These are phyloP conservation scores for Chenopodium formosanum DNA, from an alignment of 148 eudicot genomes.

Conservation along the genomic window DNA sequence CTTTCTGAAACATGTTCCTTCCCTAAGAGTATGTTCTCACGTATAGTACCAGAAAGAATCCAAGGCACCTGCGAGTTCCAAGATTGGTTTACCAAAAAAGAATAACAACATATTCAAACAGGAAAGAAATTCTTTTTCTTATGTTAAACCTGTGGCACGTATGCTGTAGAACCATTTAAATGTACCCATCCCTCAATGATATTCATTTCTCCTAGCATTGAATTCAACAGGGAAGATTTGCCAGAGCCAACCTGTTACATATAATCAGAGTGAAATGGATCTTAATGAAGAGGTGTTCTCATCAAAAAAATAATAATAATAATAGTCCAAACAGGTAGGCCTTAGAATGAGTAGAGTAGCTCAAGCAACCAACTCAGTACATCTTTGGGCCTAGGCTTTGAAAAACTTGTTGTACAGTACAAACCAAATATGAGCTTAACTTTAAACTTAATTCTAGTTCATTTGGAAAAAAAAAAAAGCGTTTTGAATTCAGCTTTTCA, in stretches of 20 bases:
- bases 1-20: constrained; percentile 64
- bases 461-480: neutral
- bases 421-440: neutral
- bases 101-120: neutral
- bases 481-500: neutral
- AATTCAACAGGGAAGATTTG: constrained; percentile 82
- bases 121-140: neutral
- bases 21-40: constrained; percentile 81
- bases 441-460: neutral
- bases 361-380: constrained; percentile 5
- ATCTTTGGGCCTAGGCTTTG: neutral
- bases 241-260: constrained; percentile 87
- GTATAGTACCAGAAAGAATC: constrained; percentile 89
- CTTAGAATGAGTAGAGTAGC: neutral
- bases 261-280: constrained; percentile 3
- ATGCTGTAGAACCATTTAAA: constrained; percentile 63
- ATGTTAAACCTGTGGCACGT: constrained; percentile 77
- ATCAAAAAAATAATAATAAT: too few relatives aligned
- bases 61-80: constrained; percentile 67
- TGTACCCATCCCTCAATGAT: constrained; percentile 50
- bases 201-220: constrained; percentile 76
- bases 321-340: neutral
- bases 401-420: neutral
- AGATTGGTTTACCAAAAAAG: constrained; percentile 22
- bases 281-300: neutral